Base-by-base conservation (phyloP, 441 rosid species). In the Erodium trifolium region DNA sequence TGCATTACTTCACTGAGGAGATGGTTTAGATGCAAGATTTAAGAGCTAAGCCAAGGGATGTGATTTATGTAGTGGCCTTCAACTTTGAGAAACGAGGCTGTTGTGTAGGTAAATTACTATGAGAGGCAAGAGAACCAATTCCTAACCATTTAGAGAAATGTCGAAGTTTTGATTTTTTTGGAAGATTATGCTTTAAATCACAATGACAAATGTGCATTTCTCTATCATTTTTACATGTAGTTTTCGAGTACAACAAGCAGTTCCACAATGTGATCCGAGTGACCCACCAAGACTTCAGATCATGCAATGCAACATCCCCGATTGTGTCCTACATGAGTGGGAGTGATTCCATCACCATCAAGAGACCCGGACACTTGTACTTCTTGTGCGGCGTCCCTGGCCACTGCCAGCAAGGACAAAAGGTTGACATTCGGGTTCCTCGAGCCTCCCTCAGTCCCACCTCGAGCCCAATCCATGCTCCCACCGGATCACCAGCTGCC, bases 291-390 rank as follows among this genome's bases (percentile, higher is more conserved):
- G 39, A 70, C 0, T 75, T 39, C 62, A 2, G 29, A 11, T 45
- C 78, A 31, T 70, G 76, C 76, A 59, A 75, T 4, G 49, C 63
- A 23, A 63, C 74, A 55, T 70, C 29, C 7, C 72, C 81, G 0
- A 35, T 45, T 1, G 27, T 67, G 2, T 31, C 59, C 35, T 72
- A 78, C 73, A 2, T 64, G 3, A 51, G 67, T 0, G 74, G 81
- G 37, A 0, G 12, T 4, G 81, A 75, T 18, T 13, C 67, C 9
- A 63, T 74, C 69, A 17, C 49, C 2, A 73, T 69, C 1, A 6
- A 59, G 5, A 71, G 57, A 14, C 5, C 53, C 0, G 75, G 70
- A 23, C 75, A 65, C 11, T 66, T 63, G 13, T 76, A 11, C 60
- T 68, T 51, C 72, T 17, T 73, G 13, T 73, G 71, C 17, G 71